Conservation (phyloP, 169 alveolate species). For the Plasmodium chabaudi region DNA sequence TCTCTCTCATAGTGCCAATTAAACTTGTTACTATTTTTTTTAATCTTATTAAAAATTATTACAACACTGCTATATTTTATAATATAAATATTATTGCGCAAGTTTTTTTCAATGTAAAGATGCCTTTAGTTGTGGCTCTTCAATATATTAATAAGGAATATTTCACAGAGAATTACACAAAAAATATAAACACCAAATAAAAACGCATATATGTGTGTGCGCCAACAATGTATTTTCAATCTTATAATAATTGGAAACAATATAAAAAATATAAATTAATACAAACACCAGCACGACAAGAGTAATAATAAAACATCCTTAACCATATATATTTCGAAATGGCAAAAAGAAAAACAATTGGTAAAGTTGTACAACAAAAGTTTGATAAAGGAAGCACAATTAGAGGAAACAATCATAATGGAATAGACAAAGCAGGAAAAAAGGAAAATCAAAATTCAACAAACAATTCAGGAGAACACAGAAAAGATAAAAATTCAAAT, state of each 20-base stretch:
- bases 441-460: background rate
- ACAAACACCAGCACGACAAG: background rate
- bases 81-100: no score
- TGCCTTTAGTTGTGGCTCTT: no score
- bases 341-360: conserved; percentile 25
- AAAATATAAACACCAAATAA: no score
- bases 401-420: conserved; percentile 7
- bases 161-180: no score
- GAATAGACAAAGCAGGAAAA: conserved; percentile 12
- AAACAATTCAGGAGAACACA: conserved; percentile 4
- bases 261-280: background rate
- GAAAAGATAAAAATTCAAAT: background rate
- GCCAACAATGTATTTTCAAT: background rate
- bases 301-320: background rate
- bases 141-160: no score
- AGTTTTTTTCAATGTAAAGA: no score
- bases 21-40: no score
- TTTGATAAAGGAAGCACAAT: conserved; percentile 13
- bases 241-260: background rate
- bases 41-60: no score
- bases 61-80: no score
- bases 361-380: conserved; percentile 20
- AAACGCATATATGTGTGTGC: no score
- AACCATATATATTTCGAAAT: conserved; percentile 6
- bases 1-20: no score